Evolutionary conservation across 2,329 filamentous ascomycete species (phyloP), one percentile per base, ranked within the genome.

Genomic region (Mycosphaerella arachidis): DNA sequence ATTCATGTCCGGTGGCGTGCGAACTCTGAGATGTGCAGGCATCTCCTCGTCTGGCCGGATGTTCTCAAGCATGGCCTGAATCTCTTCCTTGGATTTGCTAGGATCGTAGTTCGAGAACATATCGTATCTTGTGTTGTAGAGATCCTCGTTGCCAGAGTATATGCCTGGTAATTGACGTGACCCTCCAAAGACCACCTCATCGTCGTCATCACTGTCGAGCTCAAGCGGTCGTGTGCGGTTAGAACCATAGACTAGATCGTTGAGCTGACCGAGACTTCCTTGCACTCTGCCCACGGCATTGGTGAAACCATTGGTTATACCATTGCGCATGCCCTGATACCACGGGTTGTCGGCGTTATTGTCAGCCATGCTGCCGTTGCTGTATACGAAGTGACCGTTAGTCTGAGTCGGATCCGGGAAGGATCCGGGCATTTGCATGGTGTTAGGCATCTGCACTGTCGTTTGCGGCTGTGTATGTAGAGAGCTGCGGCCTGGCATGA

Each of bases 41-140:
- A 77, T 71, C 8, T 77, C 74, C 68, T 85, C 81, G 67, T 92
- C 90, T 0, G 89, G 87, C 24, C 86, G 81, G 63, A 92, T 92
- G 62, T 90, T 91, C 48, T 86, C 80, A 10, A 93, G 76, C 4
- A 93, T 75, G 29, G 86, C 81, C 63, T 88, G 83, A 58, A 93
- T 83, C 67, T 92, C 88, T 60, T 88, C 81, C n/a, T 82, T 75
- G 2, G 81, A 83, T 58, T 83, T 79, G 30, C 75, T 77, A 3
- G 79, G 78, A 67, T 85, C 82, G 48, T 66, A 64, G 10, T 65
- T 61, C 16, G 61, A 61, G 48, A 69, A 65, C 10, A 55, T 62
- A 45, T 71, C 65, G 55, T 66, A 68, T 24, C 67, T 69, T 31
- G 57, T 51, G 7, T 57, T 57, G 53, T 68, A 71, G 1, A 70